A percentile compares a stretch with the other conserved stretches of the same genome.
Conservation (phyloP, 768 basidiomycete genomes). For the Rhodotorula babjevae region DNA sequence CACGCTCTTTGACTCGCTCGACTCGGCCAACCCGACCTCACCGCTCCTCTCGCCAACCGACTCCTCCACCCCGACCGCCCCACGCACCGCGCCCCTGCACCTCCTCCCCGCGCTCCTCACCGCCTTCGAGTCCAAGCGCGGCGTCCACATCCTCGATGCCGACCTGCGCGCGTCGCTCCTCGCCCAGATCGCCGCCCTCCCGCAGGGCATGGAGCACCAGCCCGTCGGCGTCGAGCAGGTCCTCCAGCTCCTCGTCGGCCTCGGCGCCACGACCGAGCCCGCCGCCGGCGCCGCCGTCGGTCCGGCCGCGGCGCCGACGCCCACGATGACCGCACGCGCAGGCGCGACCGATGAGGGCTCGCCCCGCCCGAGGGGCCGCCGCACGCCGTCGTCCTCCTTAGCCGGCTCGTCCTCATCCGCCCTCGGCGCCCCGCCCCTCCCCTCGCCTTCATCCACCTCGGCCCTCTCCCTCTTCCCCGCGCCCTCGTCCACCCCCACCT, state of each 20-base stretch:
- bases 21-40: slow-evolving; percentile 14
- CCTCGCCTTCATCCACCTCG: not conserved
- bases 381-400: not conserved
- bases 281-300: not conserved
- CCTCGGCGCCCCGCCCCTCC: no score
- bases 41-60: slow-evolving; percentile 7
- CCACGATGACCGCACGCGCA: not conserved
- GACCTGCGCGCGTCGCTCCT: slow-evolving; percentile 4
- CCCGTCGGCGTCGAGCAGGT: slow-evolving; percentile 28
- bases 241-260: slow-evolving; percentile 1
- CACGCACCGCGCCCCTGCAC: slow-evolving; percentile 14
- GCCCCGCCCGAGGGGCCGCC: slow-evolving; percentile 13
- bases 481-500: not conserved
- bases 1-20: slow-evolving; percentile 25
- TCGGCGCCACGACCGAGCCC: slow-evolving; percentile 16
- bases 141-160: slow-evolving; percentile 18
- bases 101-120: slow-evolving; percentile 20
- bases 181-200: not conserved
- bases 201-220: not conserved
- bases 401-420: no score
- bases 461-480: not conserved
- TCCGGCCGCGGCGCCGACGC: not conserved
- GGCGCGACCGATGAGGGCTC: slow-evolving; percentile 9
- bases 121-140: slow-evolving; percentile 20
- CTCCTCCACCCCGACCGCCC: not conserved